Base-by-base conservation (phyloP, 805 yeast species). In the Clavispora vitiphila region DNA sequence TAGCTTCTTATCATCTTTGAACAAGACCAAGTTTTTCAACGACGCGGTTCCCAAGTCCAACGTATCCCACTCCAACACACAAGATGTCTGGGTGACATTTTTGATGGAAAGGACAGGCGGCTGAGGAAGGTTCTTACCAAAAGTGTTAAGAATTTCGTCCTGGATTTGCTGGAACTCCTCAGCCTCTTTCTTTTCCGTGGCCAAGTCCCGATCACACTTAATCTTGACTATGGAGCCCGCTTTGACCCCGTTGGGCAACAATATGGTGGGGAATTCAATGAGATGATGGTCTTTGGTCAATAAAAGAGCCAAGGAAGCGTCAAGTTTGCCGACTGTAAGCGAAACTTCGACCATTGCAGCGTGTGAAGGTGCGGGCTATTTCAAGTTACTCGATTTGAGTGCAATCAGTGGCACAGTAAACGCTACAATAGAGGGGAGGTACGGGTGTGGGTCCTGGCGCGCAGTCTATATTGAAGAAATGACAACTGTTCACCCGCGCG, bases 261-360 rank as follows among this genome's bases (percentile, higher is more conserved):
- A 70, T 43, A 91, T 80, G 3, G 98, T 88, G n/a, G 99, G 99
- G 56, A 91, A 93, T 57, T 93, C 99, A 50, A 93, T 90, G 47
- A 91, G 73, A 59, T 90, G 96, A 62, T 91, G 98, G 61, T 91
- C 93, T 42, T 83, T 78, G 15, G 99, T 91, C 29, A 95, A 76
- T 35, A 93, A 72, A 36, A 93, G 72, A 23, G 98, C 98, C 61
- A 93, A 71, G 2, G 97, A 89, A 10, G 97, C 96, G 60, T 93
- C 99, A 35, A 91, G 73, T 67, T 90, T 90, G 37, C 98, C 99
- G 16, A 93, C 97, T 0, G 97, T 90, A 29, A 91, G 75, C 34
- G 95, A 83, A 9, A 90, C 96, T 64, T 88, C 93, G 24, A 89
- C 95, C 87, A 84, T 83, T 21, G 43, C 20, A 15, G 20, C 14